Percentiles rank a stretch among this genome's conserved stretches.
Evolutionary conservation across 768 basidiomycete genomes (phyloP).

Genomic region (Filobasidium wieringae): DNA sequence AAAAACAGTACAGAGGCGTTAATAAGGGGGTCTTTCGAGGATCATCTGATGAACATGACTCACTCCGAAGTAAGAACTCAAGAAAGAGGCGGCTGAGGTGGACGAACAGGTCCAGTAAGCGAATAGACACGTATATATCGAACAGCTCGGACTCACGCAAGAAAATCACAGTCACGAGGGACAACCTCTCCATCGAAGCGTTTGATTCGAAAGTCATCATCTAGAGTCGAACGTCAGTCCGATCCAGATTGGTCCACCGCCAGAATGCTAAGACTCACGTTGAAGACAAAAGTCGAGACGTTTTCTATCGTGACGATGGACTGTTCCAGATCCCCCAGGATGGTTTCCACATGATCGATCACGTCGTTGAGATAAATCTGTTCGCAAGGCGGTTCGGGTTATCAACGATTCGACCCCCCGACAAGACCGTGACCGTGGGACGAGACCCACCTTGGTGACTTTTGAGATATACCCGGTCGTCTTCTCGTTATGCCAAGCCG

Average conservation of each 20-base stretch:
- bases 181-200: conserved; percentile 36
- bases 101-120: conserved; percentile 11
- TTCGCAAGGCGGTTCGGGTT: background rate
- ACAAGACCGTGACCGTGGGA: background rate
- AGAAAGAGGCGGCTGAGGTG: conserved; percentile 24
- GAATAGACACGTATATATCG: background rate
- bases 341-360: conserved; percentile 36
- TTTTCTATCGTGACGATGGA: conserved; percentile 34
- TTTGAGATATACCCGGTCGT: conserved; percentile 24
- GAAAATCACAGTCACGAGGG: conserved; percentile 38
- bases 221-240: conserved; percentile 10
- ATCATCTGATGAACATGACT: background rate
- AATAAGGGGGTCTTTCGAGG: background rate
- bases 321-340: conserved; percentile 30
- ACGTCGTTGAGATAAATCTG: conserved; percentile 34
- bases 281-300: conserved; percentile 36
- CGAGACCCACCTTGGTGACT: conserved; percentile 24
- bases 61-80: conserved; percentile 15
- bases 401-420: background rate
- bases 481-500: background rate
- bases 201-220: conserved; percentile 35
- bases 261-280: conserved; percentile 18
- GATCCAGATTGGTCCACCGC: background rate
- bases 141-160: conserved; percentile 26
- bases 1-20: background rate